Evolutionary conservation across 179 eudicot genomes (phyloP).

Genomic region (Amaranthus tricolor): DNA sequence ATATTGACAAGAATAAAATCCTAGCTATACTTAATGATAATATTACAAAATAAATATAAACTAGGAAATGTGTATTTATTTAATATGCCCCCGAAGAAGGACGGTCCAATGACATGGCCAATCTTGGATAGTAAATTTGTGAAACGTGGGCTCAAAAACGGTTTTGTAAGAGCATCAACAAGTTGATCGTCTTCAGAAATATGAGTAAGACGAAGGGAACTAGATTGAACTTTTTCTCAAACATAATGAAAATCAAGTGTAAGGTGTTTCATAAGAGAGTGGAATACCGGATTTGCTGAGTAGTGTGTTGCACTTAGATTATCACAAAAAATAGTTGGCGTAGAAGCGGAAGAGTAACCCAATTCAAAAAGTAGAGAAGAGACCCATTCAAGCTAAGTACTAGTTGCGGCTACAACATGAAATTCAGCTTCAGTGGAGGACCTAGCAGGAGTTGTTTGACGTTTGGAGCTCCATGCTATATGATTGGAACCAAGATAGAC

Average conservation of each 20-base stretch:
- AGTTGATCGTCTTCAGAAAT: not conserved
- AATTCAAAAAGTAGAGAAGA: not conserved
- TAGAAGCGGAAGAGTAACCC: no score
- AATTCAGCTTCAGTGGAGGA: not conserved
- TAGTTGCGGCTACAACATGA: not conserved
- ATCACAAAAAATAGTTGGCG: not conserved
- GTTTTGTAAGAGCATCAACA: constrained; percentile 6
- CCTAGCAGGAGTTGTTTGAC: not conserved
- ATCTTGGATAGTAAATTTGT: not conserved
- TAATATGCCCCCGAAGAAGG: not conserved
- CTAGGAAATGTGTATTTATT: no score
- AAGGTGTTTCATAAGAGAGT: constrained; percentile 11
- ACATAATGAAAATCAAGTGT: constrained; percentile 5
- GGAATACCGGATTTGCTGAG: not conserved
- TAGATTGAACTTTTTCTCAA: no score
- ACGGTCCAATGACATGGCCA: not conserved
- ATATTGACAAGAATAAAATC: no score
- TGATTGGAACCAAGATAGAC: not conserved
- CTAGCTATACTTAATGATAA: no score
- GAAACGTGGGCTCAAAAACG: not conserved
- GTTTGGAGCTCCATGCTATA: not conserved
- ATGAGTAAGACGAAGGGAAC: not conserved
- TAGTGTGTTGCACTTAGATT: constrained; percentile 5
- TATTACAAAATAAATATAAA: no score
- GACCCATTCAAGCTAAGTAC: not conserved